phyloP scores from a whole-genome alignment of 495 filamentous ascomycete species.

The Thermothielavioides terrestris region DNA sequence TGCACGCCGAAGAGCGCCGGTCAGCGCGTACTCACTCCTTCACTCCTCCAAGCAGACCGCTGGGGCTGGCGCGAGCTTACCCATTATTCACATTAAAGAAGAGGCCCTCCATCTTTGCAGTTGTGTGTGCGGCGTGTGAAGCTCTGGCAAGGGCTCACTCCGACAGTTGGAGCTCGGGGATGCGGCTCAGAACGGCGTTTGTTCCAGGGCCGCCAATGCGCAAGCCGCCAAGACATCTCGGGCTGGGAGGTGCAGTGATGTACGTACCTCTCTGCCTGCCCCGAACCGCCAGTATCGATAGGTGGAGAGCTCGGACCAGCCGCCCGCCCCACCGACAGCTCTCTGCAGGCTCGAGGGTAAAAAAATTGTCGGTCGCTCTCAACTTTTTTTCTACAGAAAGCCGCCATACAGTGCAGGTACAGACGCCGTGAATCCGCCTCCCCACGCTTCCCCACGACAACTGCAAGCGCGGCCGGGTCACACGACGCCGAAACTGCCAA shows the following conservation, averaged over 20 bases:
- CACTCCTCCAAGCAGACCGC: too few relatives aligned
- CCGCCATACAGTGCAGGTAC: constrained; percentile 19
- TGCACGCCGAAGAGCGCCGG: constrained; percentile 22
- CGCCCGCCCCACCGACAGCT: constrained; percentile 18
- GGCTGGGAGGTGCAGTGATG: not conserved
- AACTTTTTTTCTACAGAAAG: constrained; percentile 25
- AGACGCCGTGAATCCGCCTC: constrained; percentile 24
- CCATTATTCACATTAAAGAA: constrained; percentile 95
- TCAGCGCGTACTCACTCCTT: too few relatives aligned
- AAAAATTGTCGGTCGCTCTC: constrained; percentile 27
- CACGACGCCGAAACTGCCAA: constrained; percentile 10
- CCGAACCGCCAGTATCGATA: not conserved
- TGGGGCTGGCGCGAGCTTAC: constrained; percentile 32
- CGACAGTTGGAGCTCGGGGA: constrained; percentile 14
- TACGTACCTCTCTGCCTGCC: constrained; percentile 7
- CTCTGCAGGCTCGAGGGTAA: constrained; percentile 24
- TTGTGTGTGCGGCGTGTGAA: too few relatives aligned
- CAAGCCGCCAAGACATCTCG: too few relatives aligned
- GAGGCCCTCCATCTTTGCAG: constrained; percentile 90
- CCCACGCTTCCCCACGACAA: constrained; percentile 18
- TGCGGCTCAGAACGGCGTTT: constrained; percentile 10
- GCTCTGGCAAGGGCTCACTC: constrained; percentile 7
- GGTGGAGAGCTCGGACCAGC: constrained; percentile 24
- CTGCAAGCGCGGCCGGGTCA: constrained; percentile 20
- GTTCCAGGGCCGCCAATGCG: not conserved